phyloP scores from a whole-genome alignment of 805 yeast genomes.

The Suhomyces sp. region DNA sequence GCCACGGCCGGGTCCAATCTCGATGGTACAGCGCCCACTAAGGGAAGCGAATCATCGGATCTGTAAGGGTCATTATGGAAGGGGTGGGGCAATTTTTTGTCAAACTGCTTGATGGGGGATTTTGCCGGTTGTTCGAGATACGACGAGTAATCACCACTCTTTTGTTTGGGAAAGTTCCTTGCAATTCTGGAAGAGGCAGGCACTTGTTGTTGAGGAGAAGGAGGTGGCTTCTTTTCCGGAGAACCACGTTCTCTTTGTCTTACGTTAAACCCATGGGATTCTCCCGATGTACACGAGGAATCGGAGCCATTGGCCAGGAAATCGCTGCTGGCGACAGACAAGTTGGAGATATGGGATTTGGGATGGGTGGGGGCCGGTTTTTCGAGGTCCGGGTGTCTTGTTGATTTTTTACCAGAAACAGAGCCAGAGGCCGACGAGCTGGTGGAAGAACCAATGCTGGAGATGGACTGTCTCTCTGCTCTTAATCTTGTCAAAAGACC shows the following conservation, averaged over 20 bases:
- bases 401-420: not conserved
- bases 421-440: not conserved
- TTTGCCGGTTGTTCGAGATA: slow-evolving; percentile 2
- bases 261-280: slow-evolving; percentile 14
- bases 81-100: slow-evolving; percentile 7
- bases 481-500: slow-evolving; percentile 23
- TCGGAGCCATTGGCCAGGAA: slow-evolving; percentile 33
- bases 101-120: slow-evolving; percentile 5
- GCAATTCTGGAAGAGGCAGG: slow-evolving; percentile 1
- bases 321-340: slow-evolving; percentile 34
- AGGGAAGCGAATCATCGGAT: slow-evolving; percentile 4
- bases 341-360: slow-evolving; percentile 13
- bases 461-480: slow-evolving; percentile 9
- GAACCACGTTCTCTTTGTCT: not conserved
- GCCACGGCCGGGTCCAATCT: no score
- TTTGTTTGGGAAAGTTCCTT: not conserved
- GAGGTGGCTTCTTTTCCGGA: not conserved
- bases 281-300: slow-evolving; percentile 31
- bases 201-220: not conserved
- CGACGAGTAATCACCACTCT: not conserved
- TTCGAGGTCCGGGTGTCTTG: not conserved
- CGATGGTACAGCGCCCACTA: not conserved
- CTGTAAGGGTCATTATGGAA: not conserved
- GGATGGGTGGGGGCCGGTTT: slow-evolving; percentile 12
- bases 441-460: slow-evolving; percentile 1